phyloP scores from a whole-genome alignment of 108 stramenopile genomes.

The Pseudonitzschia multistriata region DNA sequence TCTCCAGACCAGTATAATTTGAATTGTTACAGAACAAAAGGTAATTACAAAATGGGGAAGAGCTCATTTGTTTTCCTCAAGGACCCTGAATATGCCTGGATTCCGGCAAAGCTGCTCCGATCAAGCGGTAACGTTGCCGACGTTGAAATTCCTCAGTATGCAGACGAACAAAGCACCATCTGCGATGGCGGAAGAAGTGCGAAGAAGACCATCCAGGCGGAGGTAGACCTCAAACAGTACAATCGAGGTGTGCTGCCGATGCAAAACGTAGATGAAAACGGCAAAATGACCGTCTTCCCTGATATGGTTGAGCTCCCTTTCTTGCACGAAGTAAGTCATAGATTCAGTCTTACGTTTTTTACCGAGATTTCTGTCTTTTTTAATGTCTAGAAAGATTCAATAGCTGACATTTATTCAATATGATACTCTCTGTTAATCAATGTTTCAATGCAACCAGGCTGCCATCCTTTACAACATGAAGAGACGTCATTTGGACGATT shows the following conservation, averaged over 20 bases:
- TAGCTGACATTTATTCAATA: too few relatives aligned
- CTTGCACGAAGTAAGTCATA: slow-evolving; percentile 77
- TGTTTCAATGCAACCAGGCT: slow-evolving; percentile 25
- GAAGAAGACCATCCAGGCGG: slow-evolving; percentile 50
- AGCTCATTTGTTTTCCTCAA: slow-evolving; percentile 58
- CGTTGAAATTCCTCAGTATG: slow-evolving; percentile 43
- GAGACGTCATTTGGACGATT: slow-evolving; percentile 61
- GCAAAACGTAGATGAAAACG: slow-evolving; percentile 70
- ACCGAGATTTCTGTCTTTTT: too few relatives aligned
- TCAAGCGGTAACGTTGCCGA: slow-evolving; percentile 38
- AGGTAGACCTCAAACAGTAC: slow-evolving; percentile 45
- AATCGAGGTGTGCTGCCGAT: slow-evolving; percentile 63
- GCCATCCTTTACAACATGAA: slow-evolving; percentile 90
- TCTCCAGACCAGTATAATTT: too few relatives aligned
- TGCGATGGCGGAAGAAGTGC: slow-evolving; percentile 59
- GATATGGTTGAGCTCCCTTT: slow-evolving; percentile 90
- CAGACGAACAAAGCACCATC: slow-evolving; percentile 37
- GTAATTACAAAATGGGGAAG: slow-evolving; percentile 20
- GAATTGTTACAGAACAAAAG: too few relatives aligned
- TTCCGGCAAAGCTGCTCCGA: slow-evolving; percentile 60
- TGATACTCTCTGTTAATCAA: not conserved
- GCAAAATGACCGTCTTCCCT: slow-evolving; percentile 33
- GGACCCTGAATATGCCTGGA: slow-evolving; percentile 72
- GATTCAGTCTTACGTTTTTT: not conserved
- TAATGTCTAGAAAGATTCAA: too few relatives aligned